phyloP scores from a whole-genome alignment of 768 basidiomycete genomes.

The Termitomyces bulborhizus region DNA sequence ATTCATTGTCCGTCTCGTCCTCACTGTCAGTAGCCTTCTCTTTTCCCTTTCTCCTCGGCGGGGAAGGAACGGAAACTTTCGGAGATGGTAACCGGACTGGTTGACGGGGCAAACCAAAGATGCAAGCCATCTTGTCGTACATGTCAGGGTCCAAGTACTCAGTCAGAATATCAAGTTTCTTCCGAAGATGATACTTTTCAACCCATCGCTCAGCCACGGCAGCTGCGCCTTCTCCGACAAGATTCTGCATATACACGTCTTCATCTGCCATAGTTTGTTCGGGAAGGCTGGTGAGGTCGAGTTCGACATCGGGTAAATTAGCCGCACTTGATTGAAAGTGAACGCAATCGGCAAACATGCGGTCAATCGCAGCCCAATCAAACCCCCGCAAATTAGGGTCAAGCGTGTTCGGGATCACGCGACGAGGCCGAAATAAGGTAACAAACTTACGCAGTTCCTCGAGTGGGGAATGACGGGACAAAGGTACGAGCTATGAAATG shows the following conservation, averaged over 20 bases:
- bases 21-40: conserved; percentile 21
- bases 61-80: background rate
- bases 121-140: conserved; percentile 27
- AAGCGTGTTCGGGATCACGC: conserved; percentile 78
- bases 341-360: conserved; percentile 62
- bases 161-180: conserved; percentile 39
- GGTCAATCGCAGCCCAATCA: conserved; percentile 70
- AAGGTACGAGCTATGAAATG: conserved; percentile 60
- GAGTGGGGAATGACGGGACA: conserved; percentile 83
- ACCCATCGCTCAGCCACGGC: conserved; percentile 51
- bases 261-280: conserved; percentile 20
- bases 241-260: conserved; percentile 56
- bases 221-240: conserved; percentile 50
- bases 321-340: conserved; percentile 16
- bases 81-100: background rate
- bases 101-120: conserved; percentile 15
- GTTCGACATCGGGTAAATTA: conserved; percentile 2
- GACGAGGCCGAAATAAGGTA: conserved; percentile 69
- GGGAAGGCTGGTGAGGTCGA: conserved; percentile 4
- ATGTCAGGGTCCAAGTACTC: conserved; percentile 34
- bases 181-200: conserved; percentile 35
- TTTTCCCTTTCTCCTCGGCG: conserved; percentile 15
- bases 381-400: conserved; percentile 42
- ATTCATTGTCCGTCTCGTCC: conserved; percentile 26
- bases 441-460: conserved; percentile 84